phyloP scores from a whole-genome alignment of 768 basidiomycete genomes.

The Trametes meyenii region DNA sequence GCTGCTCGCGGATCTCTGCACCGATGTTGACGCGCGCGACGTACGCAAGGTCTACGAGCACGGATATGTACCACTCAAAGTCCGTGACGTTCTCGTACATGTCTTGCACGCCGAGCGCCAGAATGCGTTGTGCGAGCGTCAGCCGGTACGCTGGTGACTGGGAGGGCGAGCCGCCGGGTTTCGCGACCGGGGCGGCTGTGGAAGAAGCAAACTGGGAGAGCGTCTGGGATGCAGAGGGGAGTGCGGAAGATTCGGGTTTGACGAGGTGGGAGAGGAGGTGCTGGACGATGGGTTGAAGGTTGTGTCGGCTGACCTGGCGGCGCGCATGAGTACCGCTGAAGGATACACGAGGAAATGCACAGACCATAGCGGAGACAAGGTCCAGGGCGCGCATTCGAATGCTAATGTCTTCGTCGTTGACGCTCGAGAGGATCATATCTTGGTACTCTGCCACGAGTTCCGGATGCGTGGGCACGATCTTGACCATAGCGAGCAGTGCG shows the following conservation, averaged over 20 bases:
- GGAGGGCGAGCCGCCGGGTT: constrained; percentile 43
- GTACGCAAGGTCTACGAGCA: constrained; percentile 89
- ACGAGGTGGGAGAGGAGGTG: constrained; percentile 89
- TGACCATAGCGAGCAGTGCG: constrained; percentile 90
- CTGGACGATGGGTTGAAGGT: constrained; percentile 87
- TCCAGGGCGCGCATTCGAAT: constrained; percentile 97
- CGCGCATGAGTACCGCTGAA: neutral
- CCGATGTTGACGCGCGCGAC: constrained; percentile 83
- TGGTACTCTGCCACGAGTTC: constrained; percentile 91
- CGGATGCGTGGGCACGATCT: constrained; percentile 92
- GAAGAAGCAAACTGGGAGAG: constrained; percentile 57
- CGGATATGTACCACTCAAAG: constrained; percentile 98
- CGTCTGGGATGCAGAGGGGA: constrained; percentile 60
- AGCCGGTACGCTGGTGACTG: constrained; percentile 87
- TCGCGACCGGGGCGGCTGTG: constrained; percentile 37
- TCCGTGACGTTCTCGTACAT: constrained; percentile 88
- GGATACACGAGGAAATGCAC: constrained; percentile 19
- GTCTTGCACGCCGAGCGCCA: constrained; percentile 83
- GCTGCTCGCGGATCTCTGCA: constrained; percentile 73
- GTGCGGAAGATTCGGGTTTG: constrained; percentile 49
- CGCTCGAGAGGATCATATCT: constrained; percentile 84
- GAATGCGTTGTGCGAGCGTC: constrained; percentile 76
- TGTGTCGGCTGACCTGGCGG: constrained; percentile 77
- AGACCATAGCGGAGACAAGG: constrained; percentile 90
- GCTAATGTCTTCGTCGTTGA: constrained; percentile 92